Conservation (phyloP, 2,329 filamentous ascomycete genomes). For the Fusarium decemcellulare region DNA sequence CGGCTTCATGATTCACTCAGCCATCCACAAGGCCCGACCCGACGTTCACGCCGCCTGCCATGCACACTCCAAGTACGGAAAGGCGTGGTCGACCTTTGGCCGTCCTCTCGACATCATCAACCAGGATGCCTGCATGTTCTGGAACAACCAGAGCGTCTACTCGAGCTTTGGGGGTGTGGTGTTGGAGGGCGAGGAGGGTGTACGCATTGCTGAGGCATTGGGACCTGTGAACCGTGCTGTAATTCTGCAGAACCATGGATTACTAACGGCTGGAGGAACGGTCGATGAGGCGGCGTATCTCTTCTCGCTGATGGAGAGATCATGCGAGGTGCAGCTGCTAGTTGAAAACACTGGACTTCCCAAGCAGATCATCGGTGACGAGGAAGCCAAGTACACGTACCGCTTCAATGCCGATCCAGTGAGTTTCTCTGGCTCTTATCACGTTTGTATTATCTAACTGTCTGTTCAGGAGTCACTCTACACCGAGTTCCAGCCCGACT, state of each 20-base stretch:
- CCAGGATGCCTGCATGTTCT: constrained; percentile 71
- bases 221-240: constrained; percentile 66
- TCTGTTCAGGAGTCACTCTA: constrained; percentile 48
- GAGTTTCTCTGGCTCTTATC: background rate
- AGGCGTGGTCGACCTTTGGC: constrained; percentile 73
- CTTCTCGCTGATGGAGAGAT: constrained; percentile 58
- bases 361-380: constrained; percentile 51
- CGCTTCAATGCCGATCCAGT: constrained; percentile 50
- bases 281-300: constrained; percentile 78
- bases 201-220: constrained; percentile 69
- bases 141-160: constrained; percentile 71
- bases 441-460: background rate
- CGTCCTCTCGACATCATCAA: constrained; percentile 73
- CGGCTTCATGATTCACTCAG: constrained; percentile 74
- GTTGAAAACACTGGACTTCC: constrained; percentile 47
- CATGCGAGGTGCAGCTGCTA: constrained; percentile 52
- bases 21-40: constrained; percentile 70
- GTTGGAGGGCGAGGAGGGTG: constrained; percentile 71
- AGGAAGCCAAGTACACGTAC: constrained; percentile 58
- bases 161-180: constrained; percentile 74
- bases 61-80: constrained; percentile 70
- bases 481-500: constrained; percentile 53
- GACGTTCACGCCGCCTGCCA: constrained; percentile 75
- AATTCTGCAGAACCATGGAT: constrained; percentile 75
- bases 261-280: constrained; percentile 73